Conservation (phyloP, 805 yeast genomes). For the Lipomyces sp. region DNA sequence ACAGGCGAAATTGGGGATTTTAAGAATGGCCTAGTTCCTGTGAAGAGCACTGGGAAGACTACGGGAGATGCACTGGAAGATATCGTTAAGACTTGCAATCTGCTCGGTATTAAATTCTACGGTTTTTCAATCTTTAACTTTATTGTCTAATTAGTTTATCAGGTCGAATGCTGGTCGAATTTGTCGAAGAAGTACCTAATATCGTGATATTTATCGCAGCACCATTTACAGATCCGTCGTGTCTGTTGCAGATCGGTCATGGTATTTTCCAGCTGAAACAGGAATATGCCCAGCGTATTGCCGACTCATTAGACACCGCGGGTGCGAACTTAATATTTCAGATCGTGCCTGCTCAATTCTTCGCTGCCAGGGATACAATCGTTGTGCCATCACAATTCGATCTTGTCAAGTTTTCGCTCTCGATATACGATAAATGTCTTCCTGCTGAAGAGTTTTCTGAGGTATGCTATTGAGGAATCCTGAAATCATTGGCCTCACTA, state of each 20-base stretch:
- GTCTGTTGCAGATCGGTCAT: slow-evolving; percentile 23
- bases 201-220: slow-evolving; percentile 17
- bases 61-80: slow-evolving; percentile 22
- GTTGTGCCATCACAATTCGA: slow-evolving; percentile 34
- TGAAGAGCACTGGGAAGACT: slow-evolving; percentile 2
- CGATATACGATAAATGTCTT: slow-evolving; percentile 36
- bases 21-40: slow-evolving; percentile 25
- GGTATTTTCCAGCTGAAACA: slow-evolving; percentile 19
- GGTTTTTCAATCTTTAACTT: not conserved
- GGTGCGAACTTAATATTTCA: slow-evolving; percentile 19
- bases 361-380: slow-evolving; percentile 33
- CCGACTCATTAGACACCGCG: slow-evolving; percentile 1
- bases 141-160: not conserved
- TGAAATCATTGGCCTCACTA: not conserved
- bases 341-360: slow-evolving; percentile 16
- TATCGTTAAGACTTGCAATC: slow-evolving; percentile 5
- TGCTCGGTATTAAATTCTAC: slow-evolving; percentile 2
- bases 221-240: slow-evolving; percentile 25
- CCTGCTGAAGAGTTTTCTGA: slow-evolving; percentile 3
- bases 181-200: slow-evolving; percentile 9
- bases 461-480: not conserved
- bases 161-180: slow-evolving; percentile 11
- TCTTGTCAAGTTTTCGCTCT: slow-evolving; percentile 33
- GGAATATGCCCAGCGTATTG: slow-evolving; percentile 11
- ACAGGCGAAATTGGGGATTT: slow-evolving; percentile 23